phyloP scores from a whole-genome alignment of 2,329 filamentous ascomycete species.

The Aspergillus sp. region DNA sequence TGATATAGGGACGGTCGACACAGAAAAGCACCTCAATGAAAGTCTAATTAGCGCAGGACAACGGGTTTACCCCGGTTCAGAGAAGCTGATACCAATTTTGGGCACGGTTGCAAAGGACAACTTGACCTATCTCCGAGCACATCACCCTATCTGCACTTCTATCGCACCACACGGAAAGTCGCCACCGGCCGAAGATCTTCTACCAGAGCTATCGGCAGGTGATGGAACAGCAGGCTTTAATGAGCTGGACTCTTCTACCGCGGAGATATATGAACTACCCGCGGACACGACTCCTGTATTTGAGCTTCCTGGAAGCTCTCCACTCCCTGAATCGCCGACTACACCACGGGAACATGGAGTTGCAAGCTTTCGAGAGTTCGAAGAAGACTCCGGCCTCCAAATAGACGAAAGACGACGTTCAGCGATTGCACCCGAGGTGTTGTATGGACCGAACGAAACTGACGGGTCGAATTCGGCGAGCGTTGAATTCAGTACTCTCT shows the following conservation, averaged over 20 bases:
- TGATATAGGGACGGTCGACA: conserved; percentile 53
- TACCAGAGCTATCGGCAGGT: conserved; percentile 34
- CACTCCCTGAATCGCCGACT: conserved; percentile 23
- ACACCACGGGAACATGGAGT: background rate
- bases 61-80: conserved; percentile 48
- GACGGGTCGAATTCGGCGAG: background rate
- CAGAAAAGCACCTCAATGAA: conserved; percentile 27
- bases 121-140: conserved; percentile 55
- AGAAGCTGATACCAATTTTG: conserved; percentile 55
- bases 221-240: conserved; percentile 29
- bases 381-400: conserved; percentile 31
- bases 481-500: conserved; percentile 7
- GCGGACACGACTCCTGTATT: conserved; percentile 29
- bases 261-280: conserved; percentile 37
- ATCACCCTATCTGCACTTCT: conserved; percentile 56
- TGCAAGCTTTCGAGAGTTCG: background rate
- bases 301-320: conserved; percentile 37
- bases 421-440: conserved; percentile 48
- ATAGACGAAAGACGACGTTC: conserved; percentile 40
- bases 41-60: conserved; percentile 11
- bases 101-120: conserved; percentile 47
- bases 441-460: conserved; percentile 20
- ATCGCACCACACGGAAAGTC: conserved; percentile 37
- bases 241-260: conserved; percentile 29
- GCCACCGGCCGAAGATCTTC: conserved; percentile 22